phyloP scores from a whole-genome alignment of 225 moss, liverwort and hornwort genomes.

The Takakia lepidozioides region DNA sequence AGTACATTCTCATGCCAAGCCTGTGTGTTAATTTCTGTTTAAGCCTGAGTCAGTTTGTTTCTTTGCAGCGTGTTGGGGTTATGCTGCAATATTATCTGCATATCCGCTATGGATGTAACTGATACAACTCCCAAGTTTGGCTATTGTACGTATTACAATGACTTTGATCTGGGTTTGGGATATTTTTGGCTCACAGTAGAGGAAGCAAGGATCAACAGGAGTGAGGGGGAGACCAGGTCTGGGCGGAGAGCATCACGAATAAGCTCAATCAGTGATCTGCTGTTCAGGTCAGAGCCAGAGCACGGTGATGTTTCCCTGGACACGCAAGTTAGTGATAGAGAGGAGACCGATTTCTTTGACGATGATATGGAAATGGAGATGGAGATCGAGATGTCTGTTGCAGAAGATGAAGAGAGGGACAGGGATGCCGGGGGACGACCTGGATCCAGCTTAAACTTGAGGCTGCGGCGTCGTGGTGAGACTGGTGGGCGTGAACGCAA shows the following conservation, averaged over 20 bases:
- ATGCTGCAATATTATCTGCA: too few relatives aligned
- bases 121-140: too few relatives aligned
- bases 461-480: conserved; percentile 41
- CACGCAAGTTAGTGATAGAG: conserved; percentile 53
- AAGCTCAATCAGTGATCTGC: conserved; percentile 67
- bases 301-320: conserved; percentile 53
- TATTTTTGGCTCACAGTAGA: conserved; percentile 33
- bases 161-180: too few relatives aligned
- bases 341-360: conserved; percentile 62
- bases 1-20: too few relatives aligned
- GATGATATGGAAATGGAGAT: conserved; percentile 88
- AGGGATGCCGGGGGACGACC: conserved; percentile 39
- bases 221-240: conserved; percentile 47
- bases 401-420: conserved; percentile 69
- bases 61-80: too few relatives aligned
- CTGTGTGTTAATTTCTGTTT: too few relatives aligned
- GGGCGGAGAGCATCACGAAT: conserved; percentile 73
- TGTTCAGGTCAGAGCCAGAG: conserved; percentile 63
- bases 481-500: conserved; percentile 6
- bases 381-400: conserved; percentile 86
- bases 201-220: conserved; percentile 53
- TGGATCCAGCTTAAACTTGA: conserved; percentile 55
- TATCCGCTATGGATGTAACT: too few relatives aligned
- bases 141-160: too few relatives aligned
- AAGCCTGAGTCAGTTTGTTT: too few relatives aligned